Evolutionary conservation across 2,329 filamentous ascomycete genomes (phyloP).

Genomic region (Drechslerella coelobrocha): DNA sequence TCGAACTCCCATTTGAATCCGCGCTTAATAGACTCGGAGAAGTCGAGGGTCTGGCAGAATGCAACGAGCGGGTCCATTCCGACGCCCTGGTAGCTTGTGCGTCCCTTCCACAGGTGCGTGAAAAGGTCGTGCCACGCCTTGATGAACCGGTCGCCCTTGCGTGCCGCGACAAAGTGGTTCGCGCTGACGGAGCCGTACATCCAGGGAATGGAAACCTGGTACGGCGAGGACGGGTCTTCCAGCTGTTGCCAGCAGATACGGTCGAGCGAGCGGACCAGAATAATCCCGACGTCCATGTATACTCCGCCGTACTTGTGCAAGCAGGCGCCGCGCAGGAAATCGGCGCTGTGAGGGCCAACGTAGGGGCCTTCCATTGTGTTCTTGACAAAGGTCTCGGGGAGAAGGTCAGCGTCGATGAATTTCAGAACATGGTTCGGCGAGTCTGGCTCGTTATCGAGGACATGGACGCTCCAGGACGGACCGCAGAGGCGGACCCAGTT

Average conservation of each 20-base stretch:
- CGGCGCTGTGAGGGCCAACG: constrained; percentile 61
- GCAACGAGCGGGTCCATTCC: constrained; percentile 54
- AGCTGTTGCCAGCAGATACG: constrained; percentile 60
- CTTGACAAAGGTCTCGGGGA: constrained; percentile 60
- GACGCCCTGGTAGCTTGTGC: constrained; percentile 57
- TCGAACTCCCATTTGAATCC: constrained; percentile 57
- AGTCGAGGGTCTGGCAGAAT: constrained; percentile 55
- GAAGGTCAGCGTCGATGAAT: constrained; percentile 57
- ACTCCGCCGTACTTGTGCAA: constrained; percentile 60
- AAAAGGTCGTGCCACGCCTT: constrained; percentile 60
- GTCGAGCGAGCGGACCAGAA: constrained; percentile 60
- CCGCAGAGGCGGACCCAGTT: constrained; percentile 61
- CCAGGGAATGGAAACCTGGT: constrained; percentile 56
- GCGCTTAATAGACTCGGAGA: constrained; percentile 51
- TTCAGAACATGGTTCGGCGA: constrained; percentile 58
- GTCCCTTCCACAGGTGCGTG: constrained; percentile 57
- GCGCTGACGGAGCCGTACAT: constrained; percentile 55
- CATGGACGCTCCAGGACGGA: constrained; percentile 59
- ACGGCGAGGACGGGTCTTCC: constrained; percentile 57
- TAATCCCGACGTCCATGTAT: constrained; percentile 61
- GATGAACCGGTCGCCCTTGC: constrained; percentile 61
- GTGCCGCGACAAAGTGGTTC: constrained; percentile 61
- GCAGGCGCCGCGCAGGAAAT: constrained; percentile 61
- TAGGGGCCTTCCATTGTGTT: constrained; percentile 61
- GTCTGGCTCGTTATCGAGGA: constrained; percentile 58